Base-by-base conservation (phyloP, 345 rosid genomes). In the Litchi chinensis region DNA sequence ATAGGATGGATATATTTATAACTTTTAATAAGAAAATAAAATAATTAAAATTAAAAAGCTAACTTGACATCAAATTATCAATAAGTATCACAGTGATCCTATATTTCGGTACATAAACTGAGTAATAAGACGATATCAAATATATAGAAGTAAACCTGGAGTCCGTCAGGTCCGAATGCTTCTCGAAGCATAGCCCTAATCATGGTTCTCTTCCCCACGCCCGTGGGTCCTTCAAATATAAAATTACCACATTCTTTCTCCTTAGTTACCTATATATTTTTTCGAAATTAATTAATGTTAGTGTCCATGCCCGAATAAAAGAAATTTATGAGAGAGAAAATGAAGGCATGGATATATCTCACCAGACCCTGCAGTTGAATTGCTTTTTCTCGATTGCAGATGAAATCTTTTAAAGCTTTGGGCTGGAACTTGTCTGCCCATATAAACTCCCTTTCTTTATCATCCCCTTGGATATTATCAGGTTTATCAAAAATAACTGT, bases 131-230 rank as follows among this genome's bases (percentile, higher is more conserved):
- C 37, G 37, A 41, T 19, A 39, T 1, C 5, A 28, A 16, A 7
- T 66, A 66, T 19, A 40, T 5, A 5, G n/a, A 19, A 9, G 22
- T 24, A 12, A 39, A 85, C 92, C 89, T 89, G 84, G 39, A 89
- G 64, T 70, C 21, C 70, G 16, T 91, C 88, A 26, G 83, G 69
- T 74, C 90, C 92, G 21, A 52, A 91, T 57, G 85, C 77, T 83
- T 88, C 90, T 62, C 86, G 80, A 54, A 91, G 86, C 85, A 89
- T 80, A 54, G 92, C 94, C 82, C 81, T 67, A 8, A 91, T 88
- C 94, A 91, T 89, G 60, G 94, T 91, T 79, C 83, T 78, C 83
- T 91, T 91, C 16, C 94, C 94, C 26, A 82, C 92, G 8, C 94
- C 94, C 1, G 91, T 68, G 9, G 85, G 89, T 70, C 94, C 94